These are phyloP conservation scores for Cystobasidium slooffiae DNA, from an alignment of 1,284 basidiomycete genomes.

Conservation along the genomic window DNA sequence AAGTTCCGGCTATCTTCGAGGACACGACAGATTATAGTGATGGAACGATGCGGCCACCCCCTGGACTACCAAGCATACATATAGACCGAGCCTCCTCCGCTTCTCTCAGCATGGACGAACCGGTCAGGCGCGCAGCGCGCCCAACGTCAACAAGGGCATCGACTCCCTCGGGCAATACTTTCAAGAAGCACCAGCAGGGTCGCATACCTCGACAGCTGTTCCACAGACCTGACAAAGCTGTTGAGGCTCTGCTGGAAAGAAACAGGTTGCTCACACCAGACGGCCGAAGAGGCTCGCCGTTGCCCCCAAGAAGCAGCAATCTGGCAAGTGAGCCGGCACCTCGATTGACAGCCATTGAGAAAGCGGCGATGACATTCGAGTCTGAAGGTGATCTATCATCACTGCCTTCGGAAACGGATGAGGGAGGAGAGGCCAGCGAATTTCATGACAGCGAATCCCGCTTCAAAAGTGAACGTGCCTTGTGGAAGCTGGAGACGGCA, in stretches of 20 bases:
- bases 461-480: slow-evolving; percentile 29
- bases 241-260: slow-evolving; percentile 10
- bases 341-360: slow-evolving; percentile 1
- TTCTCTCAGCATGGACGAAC: slow-evolving; percentile 16
- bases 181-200: neutral
- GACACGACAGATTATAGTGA: slow-evolving; percentile 22
- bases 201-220: slow-evolving; percentile 16
- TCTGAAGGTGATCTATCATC: slow-evolving; percentile 41
- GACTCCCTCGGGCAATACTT: slow-evolving; percentile 10
- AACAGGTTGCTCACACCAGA: neutral
- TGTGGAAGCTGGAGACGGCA: slow-evolving; percentile 14
- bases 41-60: neutral
- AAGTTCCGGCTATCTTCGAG: neutral
- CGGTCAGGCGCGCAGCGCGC: neutral
- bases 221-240: slow-evolving; percentile 13
- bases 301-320: slow-evolving; percentile 7
- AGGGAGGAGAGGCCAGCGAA: slow-evolving; percentile 25
- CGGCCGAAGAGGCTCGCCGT: slow-evolving; percentile 1
- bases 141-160: slow-evolving; percentile 8
- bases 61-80: slow-evolving; percentile 28
- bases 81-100: slow-evolving; percentile 35
- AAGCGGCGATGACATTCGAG: slow-evolving; percentile 28
- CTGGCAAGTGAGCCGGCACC: neutral
- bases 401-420: slow-evolving; percentile 29
- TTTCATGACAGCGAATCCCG: slow-evolving; percentile 28